phyloP scores from a whole-genome alignment of 179 eudicot species.

The Camellia oleifera region DNA sequence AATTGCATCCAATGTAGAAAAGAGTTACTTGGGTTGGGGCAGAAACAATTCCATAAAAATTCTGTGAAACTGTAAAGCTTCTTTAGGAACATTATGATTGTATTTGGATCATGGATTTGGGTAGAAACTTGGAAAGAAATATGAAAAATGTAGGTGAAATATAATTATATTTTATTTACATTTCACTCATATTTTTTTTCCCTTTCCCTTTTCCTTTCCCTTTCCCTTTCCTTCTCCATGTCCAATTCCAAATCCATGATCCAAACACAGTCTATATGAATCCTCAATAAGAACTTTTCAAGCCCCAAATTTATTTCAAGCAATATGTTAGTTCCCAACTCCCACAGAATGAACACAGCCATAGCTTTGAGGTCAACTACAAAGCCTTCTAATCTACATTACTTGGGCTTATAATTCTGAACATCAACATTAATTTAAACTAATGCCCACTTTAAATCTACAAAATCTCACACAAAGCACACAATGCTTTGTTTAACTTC shows the following conservation, averaged over 20 bases:
- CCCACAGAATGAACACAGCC: slow-evolving; percentile 1
- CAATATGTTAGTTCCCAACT: background rate
- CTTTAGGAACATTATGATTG: background rate
- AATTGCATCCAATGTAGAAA: background rate
- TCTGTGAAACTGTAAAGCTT: background rate
- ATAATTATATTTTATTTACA: too few relatives aligned
- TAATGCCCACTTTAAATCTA: background rate
- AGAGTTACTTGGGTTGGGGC: background rate
- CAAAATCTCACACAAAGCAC: background rate
- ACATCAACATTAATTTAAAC: slow-evolving; percentile 4
- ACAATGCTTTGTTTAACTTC: background rate
- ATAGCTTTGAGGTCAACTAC: background rate
- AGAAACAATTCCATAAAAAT: background rate
- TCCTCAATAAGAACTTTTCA: background rate
- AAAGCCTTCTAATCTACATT: background rate
- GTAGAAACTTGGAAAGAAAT: too few relatives aligned
- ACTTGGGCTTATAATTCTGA: background rate
- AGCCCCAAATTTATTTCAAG: background rate
- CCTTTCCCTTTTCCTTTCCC: too few relatives aligned
- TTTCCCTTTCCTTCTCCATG: too few relatives aligned
- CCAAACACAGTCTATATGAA: background rate
- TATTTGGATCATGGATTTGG: too few relatives aligned
- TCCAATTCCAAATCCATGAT: too few relatives aligned
- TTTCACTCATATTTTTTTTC: too few relatives aligned
- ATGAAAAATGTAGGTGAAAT: too few relatives aligned